Percentiles rank a stretch among this genome's conserved stretches.
Conservation (phyloP, 306 rosid genomes). For the Abrus pulchellus region DNA sequence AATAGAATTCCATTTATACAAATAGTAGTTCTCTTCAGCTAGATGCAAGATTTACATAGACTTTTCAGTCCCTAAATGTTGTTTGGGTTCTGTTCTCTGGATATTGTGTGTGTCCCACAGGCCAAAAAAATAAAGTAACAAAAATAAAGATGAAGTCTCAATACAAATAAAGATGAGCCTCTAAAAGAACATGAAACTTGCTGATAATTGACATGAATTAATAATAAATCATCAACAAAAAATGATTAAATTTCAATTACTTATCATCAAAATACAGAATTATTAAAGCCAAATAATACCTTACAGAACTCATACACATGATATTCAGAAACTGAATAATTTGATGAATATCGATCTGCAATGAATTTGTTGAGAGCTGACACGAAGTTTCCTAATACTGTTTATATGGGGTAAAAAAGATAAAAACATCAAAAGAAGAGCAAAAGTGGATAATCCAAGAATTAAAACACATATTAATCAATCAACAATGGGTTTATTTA, state of each 20-base stretch:
- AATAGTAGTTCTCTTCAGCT: not conserved
- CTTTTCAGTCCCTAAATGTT: not conserved
- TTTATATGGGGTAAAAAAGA: conserved; percentile 20
- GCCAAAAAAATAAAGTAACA: not conserved
- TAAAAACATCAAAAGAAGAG: conserved; percentile 36
- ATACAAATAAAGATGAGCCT: not conserved
- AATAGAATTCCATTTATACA: conserved; percentile 9
- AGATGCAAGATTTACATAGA: not conserved
- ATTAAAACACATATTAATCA: not conserved
- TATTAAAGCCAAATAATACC: conserved; percentile 58
- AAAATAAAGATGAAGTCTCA: not conserved
- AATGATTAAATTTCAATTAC: conserved; percentile 17
- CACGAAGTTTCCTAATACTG: conserved; percentile 91
- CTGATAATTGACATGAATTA: not conserved
- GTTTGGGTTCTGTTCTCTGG: not conserved
- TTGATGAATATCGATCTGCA: conserved; percentile 79
- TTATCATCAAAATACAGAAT: conserved; percentile 24
- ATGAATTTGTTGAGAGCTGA: conserved; percentile 92
- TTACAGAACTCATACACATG: conserved; percentile 93
- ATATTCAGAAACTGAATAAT: conserved; percentile 86
- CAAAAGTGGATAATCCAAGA: conserved; percentile 29
- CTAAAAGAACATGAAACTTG: conserved; percentile 24
- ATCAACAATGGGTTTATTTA: conserved; percentile 29
- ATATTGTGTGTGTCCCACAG: not conserved
- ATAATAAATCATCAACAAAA: not conserved